Evolutionary conservation across 2,329 filamentous ascomycete genomes (phyloP), one percentile per base, ranked within the genome.

Genomic region (Massarina eburnea): DNA sequence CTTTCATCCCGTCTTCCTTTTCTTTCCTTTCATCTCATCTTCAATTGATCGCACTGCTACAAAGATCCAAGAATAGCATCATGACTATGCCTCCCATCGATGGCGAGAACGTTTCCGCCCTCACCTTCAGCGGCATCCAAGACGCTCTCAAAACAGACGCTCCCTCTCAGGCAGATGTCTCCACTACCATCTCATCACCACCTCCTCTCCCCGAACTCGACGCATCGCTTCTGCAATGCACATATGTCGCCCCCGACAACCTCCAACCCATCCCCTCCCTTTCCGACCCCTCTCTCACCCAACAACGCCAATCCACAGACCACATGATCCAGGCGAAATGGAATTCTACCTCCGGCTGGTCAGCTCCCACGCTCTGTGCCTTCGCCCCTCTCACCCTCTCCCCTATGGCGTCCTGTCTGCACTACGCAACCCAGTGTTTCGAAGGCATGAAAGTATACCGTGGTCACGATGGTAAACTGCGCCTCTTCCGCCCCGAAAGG

Each of bases 391-490:
- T 95, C 42, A 79, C 79, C 52, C 82, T 95, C 61, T 86, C 89
- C 75, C 90, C 90, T 27, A 91, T 86, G 4, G 88, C 89, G 12
- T 88, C 84, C 3, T 84, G 85, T 50, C 80, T 95, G 49, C 90
- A 95, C 78, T 95, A 95, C 72, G 90, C 89, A 9, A 95, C 89
- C 38, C 87, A 92, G 72, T 95, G 90, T 71, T 95, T 95, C 73
- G 90, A 95, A 73, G 90, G 90, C 10, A 78, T 85, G 74, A 95
- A 95, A 73, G 82, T 82, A 36, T 82, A 83, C 68, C 84, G 82
- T 64, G 73, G 84, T 67, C 71, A 80, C 55, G 87, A 92, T 67
- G 85, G 85, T 59, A 81, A 80, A 60, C 79, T 91, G 44, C 84
- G 88, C 48, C 75, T 91, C 45, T 92, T 92, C 80, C 84, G 88